Base-by-base conservation (phyloP, 2,329 filamentous ascomycete genomes). In the Ophiostoma angusticollis region DNA sequence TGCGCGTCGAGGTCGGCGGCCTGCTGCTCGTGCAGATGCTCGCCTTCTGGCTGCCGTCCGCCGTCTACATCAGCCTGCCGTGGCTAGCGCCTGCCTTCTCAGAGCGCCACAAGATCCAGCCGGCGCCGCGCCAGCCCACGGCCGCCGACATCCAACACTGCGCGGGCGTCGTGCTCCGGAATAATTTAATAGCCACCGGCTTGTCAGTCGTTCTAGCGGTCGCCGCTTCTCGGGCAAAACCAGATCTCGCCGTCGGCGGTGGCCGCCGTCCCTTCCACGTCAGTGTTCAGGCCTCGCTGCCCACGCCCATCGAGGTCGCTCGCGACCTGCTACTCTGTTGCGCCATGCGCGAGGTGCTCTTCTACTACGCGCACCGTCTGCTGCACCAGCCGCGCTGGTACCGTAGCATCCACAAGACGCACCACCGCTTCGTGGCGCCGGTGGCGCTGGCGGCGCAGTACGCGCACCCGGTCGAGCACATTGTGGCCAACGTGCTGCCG, bases 331-430 rank as follows among this genome's bases (percentile, higher is more conserved):
- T 55, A 8, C 31, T 67, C 45, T 62, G 59, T 38, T 46, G 62
- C 3, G 45, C 64, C 7, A 45, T 61, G 7, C 64, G 70, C 34
- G 71, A 76, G 47, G 44, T 60, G 2, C 46, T 70, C 14, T 75
- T 75, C 54, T 75, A 75, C 56, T 72, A 71, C 47, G 50, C 58
- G 18, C 72, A 76, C 51, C 66, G 71, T 6, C 47, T 69, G 3
- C 56, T 76, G 5, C 71, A 75, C 52, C 49, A 57, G 6, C 66
- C 62, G 0, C 51, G 45, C 6, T 50, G 72, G 6, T 75, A 74
- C 55, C 52, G 52, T 9, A 53, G 53, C 23, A 62, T 75, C 42
- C 72, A 75, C 57, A 74, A 74, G 46, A 57, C 57, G 17, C 72
- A 76, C 48, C 72, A 75, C 54, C 56, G 56, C 18, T 75, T 73